phyloP scores from a whole-genome alignment of 805 yeast species.

The Schizosaccharomyces cryophilus region DNA sequence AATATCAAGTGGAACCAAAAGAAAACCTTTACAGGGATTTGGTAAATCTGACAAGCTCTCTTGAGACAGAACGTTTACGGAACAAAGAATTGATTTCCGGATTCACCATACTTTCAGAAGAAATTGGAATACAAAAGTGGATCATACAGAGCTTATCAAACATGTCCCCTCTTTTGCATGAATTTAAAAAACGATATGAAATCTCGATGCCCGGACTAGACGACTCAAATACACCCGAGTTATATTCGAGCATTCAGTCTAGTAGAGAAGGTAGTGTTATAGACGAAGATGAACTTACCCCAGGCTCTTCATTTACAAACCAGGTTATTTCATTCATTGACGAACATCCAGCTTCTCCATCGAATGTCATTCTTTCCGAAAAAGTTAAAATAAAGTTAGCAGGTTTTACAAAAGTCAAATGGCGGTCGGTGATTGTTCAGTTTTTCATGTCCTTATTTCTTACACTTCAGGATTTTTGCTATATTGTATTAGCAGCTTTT shows the following conservation, averaged over 20 bases:
- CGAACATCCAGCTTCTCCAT: no score
- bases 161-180: background rate
- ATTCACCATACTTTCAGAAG: background rate
- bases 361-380: no score
- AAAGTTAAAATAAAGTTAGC: no score
- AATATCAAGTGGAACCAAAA: no score
- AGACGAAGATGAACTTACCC: background rate
- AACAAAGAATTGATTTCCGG: background rate
- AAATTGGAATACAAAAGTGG: background rate
- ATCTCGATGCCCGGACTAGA: background rate
- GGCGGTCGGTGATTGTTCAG: no score
- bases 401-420: no score
- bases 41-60: background rate
- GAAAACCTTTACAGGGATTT: no score
- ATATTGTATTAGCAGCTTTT: no score
- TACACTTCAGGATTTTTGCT: no score
- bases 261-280: background rate
- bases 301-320: background rate
- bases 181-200: background rate
- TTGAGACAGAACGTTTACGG: background rate
- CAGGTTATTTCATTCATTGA: no score
- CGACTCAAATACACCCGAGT: background rate
- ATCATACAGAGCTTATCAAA: background rate
- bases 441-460: no score
- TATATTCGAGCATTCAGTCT: background rate